Evolutionary conservation across 371 early-diverging fungal genomes (phyloP).

Genomic region (Conidiobolus incongruus): DNA sequence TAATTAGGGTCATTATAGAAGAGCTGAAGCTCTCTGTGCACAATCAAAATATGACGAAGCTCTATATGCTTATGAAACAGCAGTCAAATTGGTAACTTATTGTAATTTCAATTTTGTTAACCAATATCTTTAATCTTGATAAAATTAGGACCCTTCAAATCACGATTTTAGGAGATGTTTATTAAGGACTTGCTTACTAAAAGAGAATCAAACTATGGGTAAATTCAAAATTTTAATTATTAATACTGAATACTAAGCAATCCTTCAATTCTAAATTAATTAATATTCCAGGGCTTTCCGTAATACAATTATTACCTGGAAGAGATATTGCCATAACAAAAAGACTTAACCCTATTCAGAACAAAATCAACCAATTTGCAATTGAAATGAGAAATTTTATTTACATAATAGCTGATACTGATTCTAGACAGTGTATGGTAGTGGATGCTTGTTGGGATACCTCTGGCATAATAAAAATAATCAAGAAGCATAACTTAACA

Average conservation of each 20-base stretch:
- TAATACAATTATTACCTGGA: constrained; percentile 42
- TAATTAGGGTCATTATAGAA: constrained; percentile 38
- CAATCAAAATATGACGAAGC: constrained; percentile 28
- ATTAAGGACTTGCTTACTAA: constrained; percentile 22
- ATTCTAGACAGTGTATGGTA: constrained; percentile 38
- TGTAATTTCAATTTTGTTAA: too few species aligned
- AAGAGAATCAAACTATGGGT: constrained; percentile 27
- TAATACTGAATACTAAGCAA: too few species aligned
- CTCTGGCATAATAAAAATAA: constrained; percentile 44
- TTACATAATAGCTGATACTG: constrained; percentile 42
- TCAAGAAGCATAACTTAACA: constrained; percentile 27
- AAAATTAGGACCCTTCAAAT: constrained; percentile 18
- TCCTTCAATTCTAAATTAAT: too few species aligned
- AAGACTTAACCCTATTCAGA: constrained; percentile 39
- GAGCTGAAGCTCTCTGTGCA: constrained; percentile 36
- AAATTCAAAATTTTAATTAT: too few species aligned
- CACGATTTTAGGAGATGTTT: constrained; percentile 20
- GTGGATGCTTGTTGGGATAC: constrained; percentile 87
- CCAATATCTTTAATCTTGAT: not conserved
- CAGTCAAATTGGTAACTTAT: constrained; percentile 18
- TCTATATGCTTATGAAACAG: constrained; percentile 22
- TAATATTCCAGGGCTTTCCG: constrained; percentile 31
- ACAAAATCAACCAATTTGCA: constrained; percentile 48
- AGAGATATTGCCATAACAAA: constrained; percentile 31
- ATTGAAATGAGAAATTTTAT: constrained; percentile 61